phyloP scores from a whole-genome alignment of 108 stramenopile species.

The Poteriospumella lacustris region DNA sequence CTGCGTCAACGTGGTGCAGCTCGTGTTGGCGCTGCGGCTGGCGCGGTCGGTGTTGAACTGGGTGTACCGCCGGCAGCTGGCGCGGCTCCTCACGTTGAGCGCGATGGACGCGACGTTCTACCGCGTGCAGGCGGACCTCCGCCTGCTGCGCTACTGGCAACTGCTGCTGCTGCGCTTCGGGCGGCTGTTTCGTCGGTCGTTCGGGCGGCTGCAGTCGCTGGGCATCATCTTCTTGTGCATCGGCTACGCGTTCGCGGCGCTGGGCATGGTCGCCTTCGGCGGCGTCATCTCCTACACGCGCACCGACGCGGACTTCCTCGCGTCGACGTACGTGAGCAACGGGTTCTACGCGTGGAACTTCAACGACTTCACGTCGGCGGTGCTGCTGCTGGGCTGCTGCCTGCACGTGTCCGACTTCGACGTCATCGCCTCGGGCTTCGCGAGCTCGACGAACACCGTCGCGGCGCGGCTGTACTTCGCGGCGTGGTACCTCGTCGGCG shows the following conservation, averaged over 20 bases:
- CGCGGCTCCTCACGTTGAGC: no score
- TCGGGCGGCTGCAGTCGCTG: background rate
- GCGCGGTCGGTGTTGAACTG: no score
- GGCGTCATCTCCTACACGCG: background rate
- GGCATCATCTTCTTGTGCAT: background rate
- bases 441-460: background rate
- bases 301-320: background rate
- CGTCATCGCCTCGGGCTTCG: slow-evolving; percentile 11
- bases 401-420: slow-evolving; percentile 17
- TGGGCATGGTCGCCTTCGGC: slow-evolving; percentile 13
- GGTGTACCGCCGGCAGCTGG: no score
- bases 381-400: background rate
- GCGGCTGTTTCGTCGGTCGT: background rate
- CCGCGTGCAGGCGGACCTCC: no score
- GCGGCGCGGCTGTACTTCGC: background rate
- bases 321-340: background rate
- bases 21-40: no score
- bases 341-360: background rate
- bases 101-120: no score
- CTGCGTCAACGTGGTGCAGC: no score
- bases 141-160: no score
- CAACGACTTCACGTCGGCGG: slow-evolving; percentile 6
- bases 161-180: no score
- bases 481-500: slow-evolving; percentile 20
- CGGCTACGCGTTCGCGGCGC: slow-evolving; percentile 11